These are phyloP conservation scores for Sordaria brevicollis DNA, from an alignment of 495 filamentous ascomycete species.

Conservation along the genomic window DNA sequence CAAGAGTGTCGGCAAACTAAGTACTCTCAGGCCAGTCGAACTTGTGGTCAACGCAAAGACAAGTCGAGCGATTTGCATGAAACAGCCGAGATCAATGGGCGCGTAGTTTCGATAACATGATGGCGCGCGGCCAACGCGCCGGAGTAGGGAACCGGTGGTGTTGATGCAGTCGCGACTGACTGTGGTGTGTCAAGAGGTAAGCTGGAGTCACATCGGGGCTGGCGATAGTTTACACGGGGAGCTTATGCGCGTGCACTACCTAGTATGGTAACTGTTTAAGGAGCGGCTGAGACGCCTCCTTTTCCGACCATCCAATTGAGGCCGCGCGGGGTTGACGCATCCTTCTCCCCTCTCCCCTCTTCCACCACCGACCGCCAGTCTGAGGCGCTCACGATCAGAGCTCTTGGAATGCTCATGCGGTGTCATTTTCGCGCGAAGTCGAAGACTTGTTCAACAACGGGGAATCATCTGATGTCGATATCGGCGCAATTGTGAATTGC, in stretches of 20 bases:
- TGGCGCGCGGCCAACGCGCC: neutral
- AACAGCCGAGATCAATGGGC: neutral
- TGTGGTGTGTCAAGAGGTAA: neutral
- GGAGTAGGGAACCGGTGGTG: neutral
- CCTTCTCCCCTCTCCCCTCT: too few relatives aligned
- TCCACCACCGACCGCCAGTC: neutral
- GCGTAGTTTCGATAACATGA: neutral
- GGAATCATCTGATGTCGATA: too few relatives aligned
- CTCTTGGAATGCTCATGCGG: neutral
- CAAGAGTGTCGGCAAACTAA: neutral
- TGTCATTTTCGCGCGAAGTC: neutral
- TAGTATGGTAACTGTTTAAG: too few relatives aligned
- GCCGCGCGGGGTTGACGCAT: neutral
- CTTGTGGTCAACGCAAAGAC: neutral
- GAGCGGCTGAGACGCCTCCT: neutral
- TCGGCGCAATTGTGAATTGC: neutral
- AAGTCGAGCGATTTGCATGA: neutral
- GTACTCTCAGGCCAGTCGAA: neutral
- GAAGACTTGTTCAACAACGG: too few relatives aligned
- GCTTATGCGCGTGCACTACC: neutral
- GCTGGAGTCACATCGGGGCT: neutral
- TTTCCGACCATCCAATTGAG: neutral
- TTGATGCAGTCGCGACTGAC: neutral
- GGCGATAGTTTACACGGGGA: neutral
- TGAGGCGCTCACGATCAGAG: neutral